phyloP scores from a whole-genome alignment of 441 rosid genomes.

The Pelargonium australe region DNA sequence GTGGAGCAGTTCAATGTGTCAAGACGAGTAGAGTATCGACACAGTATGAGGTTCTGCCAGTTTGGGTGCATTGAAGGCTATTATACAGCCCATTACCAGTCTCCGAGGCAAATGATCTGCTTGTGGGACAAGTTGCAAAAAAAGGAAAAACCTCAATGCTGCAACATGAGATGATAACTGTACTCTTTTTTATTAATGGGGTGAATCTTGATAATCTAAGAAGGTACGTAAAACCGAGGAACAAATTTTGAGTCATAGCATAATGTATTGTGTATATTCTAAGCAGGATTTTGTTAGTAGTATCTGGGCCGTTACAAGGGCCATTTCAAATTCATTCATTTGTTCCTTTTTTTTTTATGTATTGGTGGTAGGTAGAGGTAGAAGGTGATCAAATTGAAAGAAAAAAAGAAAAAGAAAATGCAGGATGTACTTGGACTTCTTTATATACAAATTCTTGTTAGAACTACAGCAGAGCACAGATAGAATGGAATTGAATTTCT shows the following conservation, averaged over 20 bases:
- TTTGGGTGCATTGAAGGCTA: constrained; percentile 1
- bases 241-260: background rate
- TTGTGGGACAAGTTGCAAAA: background rate
- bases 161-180: constrained; percentile 3
- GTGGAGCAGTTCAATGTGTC: background rate
- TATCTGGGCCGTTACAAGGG: no score
- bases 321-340: background rate
- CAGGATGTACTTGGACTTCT: no score
- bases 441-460: no score
- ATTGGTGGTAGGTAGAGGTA: background rate
- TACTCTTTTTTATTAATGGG: background rate
- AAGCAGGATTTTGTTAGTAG: no score
- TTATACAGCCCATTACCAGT: constrained; percentile 1
- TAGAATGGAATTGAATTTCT: no score
- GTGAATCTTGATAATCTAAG: background rate
- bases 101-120: constrained; percentile 6
- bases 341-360: background rate
- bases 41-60: background rate
- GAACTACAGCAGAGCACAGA: no score
- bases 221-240: background rate
- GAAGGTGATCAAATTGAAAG: background rate
- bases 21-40: constrained; percentile 1
- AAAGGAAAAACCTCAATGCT: constrained; percentile 4
- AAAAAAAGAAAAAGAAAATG: no score
- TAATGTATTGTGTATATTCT: background rate